A percentile compares a stretch with the other conserved stretches of the same genome.
Evolutionary conservation across 2,329 filamentous ascomycete genomes (phyloP).

Genomic region (Ascochyta viciae-villosae): DNA sequence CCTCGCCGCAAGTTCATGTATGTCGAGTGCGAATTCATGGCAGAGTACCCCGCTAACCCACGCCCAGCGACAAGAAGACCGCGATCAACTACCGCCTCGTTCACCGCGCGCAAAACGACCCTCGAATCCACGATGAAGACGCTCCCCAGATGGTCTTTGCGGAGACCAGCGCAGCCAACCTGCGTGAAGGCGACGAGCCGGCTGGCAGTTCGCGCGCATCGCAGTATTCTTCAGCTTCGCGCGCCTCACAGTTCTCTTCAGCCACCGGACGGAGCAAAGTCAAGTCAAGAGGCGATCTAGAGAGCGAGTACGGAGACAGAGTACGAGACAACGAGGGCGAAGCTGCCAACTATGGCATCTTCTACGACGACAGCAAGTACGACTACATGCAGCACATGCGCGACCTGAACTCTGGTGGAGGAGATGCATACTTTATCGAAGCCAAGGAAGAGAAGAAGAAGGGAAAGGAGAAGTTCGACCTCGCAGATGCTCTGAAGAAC

Average conservation of each 20-base stretch:
- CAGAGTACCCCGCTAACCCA: constrained; percentile 39
- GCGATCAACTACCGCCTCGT: constrained; percentile 94
- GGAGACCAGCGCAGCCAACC: constrained; percentile 59
- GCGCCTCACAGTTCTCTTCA: constrained; percentile 27
- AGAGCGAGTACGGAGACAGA: constrained; percentile 71
- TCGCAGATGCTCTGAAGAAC: constrained; percentile 80
- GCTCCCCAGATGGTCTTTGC: constrained; percentile 92
- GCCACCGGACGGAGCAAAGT: constrained; percentile 55
- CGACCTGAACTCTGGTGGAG: constrained; percentile 71
- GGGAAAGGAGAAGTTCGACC: constrained; percentile 70
- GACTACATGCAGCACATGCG: constrained; percentile 99
- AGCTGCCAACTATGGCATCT: constrained; percentile 91
- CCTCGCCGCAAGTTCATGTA: constrained; percentile 77
- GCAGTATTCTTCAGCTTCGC: constrained; percentile 49
- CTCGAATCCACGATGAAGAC: constrained; percentile 89
- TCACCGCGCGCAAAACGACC: constrained; percentile 96
- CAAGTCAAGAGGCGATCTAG: constrained; percentile 78
- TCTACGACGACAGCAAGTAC: constrained; percentile 93
- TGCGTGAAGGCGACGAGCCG: constrained; percentile 40
- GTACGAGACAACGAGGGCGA: constrained; percentile 93
- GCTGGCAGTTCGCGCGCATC: constrained; percentile 56
- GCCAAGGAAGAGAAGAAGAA: constrained; percentile 72
- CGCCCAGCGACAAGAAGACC: constrained; percentile 79
- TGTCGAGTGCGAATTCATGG: constrained; percentile 34
- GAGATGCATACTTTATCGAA: constrained; percentile 84